phyloP scores from a whole-genome alignment of 306 rosid genomes.

The Phaseolus lunatus region DNA sequence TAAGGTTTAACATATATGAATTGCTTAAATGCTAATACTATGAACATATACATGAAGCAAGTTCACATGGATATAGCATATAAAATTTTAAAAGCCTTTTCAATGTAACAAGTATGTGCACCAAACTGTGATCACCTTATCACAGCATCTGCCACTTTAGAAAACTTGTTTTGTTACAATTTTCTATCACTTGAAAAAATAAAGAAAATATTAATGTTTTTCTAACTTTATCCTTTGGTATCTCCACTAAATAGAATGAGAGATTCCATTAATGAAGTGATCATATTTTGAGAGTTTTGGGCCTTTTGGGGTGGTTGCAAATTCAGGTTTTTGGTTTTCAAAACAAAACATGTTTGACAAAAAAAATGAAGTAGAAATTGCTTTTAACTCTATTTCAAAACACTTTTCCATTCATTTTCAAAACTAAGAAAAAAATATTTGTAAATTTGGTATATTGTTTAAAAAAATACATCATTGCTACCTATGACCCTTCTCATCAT shows the following conservation, averaged over 20 bases:
- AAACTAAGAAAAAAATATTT: no score
- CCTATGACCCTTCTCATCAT: no score
- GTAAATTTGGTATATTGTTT: no score
- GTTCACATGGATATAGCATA: constrained; percentile 21
- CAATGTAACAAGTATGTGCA: constrained; percentile 1
- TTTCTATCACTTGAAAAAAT: constrained; percentile 30
- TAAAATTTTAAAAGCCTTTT: constrained; percentile 15
- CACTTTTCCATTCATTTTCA: no score
- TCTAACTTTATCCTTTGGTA: neutral
- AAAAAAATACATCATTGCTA: no score
- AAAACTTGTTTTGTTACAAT: neutral
- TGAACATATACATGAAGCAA: constrained; percentile 21
- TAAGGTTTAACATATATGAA: neutral
- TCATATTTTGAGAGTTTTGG: neutral
- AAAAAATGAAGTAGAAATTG: no score
- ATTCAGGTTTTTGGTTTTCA: no score
- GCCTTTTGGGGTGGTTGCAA: neutral
- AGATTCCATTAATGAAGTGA: constrained; percentile 5
- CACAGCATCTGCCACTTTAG: neutral
- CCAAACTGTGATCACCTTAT: neutral
- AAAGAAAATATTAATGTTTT: constrained; percentile 10
- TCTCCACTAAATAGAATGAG: constrained; percentile 13
- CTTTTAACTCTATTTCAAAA: no score
- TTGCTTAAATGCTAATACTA: constrained; percentile 19
- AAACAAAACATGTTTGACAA: no score